These are phyloP conservation scores for Cladobotryum mycophilum DNA, from an alignment of 2,329 filamentous ascomycete species.

Conservation along the genomic window DNA sequence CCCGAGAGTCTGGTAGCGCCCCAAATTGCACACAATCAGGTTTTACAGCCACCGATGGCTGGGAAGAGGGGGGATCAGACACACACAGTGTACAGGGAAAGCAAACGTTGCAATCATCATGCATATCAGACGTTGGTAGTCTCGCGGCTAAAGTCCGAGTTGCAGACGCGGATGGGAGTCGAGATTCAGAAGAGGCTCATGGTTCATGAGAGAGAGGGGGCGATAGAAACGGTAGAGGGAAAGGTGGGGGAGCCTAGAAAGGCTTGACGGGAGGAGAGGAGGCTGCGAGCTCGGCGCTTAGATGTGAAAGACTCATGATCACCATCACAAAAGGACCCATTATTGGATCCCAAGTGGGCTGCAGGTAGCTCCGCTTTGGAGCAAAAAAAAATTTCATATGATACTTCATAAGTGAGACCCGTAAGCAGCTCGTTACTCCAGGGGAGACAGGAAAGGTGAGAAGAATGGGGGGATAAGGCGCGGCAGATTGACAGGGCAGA, in stretches of 20 bases:
- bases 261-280: too few species aligned
- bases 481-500: neutral
- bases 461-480: neutral
- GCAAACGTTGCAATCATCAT: neutral
- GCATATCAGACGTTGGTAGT: slow-evolving; percentile 1
- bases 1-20: slow-evolving; percentile 27
- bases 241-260: too few species aligned
- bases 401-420: too few species aligned
- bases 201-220: slow-evolving; percentile 3
- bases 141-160: slow-evolving; percentile 9
- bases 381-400: too few species aligned
- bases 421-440: neutral
- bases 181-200: slow-evolving; percentile 3
- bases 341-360: neutral
- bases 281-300: slow-evolving; percentile 20
- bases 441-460: neutral
- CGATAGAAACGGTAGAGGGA: too few species aligned
- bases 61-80: neutral
- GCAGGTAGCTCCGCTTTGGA: neutral
- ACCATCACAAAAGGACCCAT: slow-evolving; percentile 1
- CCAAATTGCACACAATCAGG: slow-evolving; percentile 19
- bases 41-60: neutral
- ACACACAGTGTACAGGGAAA: neutral
- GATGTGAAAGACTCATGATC: slow-evolving; percentile 14
- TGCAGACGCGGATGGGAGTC: slow-evolving; percentile 16